Conservation (phyloP, 78 protist species). For the Planoprotostelium fungivorum region DNA sequence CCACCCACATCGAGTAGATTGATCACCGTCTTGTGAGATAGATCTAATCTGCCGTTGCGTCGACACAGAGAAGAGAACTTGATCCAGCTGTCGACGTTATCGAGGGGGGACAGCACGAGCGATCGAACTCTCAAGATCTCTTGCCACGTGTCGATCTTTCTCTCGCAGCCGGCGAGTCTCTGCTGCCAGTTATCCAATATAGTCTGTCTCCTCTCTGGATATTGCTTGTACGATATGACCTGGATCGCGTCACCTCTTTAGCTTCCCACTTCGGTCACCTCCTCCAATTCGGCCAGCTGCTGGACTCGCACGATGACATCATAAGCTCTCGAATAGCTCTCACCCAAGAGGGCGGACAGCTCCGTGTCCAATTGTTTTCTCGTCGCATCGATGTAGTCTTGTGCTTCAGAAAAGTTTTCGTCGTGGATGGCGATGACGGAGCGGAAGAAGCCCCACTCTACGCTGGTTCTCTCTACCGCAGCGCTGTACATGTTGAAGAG, state of each 20-base stretch:
- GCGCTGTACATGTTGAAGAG: constrained; percentile 42
- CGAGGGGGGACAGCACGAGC: constrained; percentile 79
- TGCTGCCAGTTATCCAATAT: constrained; percentile 74
- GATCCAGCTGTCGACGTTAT: constrained; percentile 77
- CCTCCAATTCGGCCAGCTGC: constrained; percentile 90
- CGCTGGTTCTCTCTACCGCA: constrained; percentile 51
- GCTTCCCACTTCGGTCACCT: too few species aligned
- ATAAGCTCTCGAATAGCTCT: constrained; percentile 86
- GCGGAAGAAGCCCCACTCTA: constrained; percentile 66
- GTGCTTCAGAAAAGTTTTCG: constrained; percentile 38
- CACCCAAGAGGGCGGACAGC: constrained; percentile 85
- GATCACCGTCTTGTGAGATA: constrained; percentile 65
- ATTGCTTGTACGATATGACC: constrained; percentile 43
- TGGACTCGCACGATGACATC: constrained; percentile 70
- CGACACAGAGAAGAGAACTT: constrained; percentile 82
- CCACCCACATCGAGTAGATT: constrained; percentile 29
- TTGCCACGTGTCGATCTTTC: constrained; percentile 89
- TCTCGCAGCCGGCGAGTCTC: constrained; percentile 78
- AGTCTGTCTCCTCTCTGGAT: constrained; percentile 25
- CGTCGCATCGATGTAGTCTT: constrained; percentile 57
- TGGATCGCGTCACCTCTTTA: too few species aligned
- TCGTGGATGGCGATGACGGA: constrained; percentile 70
- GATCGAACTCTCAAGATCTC: constrained; percentile 72
- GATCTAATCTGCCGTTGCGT: constrained; percentile 54
- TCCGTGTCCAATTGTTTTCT: constrained; percentile 80